These are phyloP conservation scores for Eragrostis tef DNA, from an alignment of 202 grass and related monocot genomes.

Conservation along the genomic window DNA sequence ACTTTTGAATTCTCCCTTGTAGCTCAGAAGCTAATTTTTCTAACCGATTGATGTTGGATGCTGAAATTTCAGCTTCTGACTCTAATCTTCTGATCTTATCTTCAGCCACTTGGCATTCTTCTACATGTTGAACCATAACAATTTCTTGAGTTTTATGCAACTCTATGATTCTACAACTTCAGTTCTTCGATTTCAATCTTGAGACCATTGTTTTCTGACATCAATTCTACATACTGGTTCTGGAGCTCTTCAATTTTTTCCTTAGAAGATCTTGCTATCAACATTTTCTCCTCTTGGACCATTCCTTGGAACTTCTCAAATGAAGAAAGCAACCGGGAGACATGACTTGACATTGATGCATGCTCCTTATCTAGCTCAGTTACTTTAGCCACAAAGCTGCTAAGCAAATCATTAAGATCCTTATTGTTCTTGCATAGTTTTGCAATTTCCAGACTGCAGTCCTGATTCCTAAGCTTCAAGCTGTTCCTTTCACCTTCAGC, in stretches of 20 bases:
- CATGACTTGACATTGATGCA: constrained; percentile 59
- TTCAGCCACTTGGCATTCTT: constrained; percentile 82
- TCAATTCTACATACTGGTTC: constrained; percentile 55
- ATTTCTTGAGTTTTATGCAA: constrained; percentile 85
- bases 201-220: constrained; percentile 62
- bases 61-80: constrained; percentile 68
- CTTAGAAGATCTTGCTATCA: constrained; percentile 57
- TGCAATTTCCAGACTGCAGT: constrained; percentile 63
- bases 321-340: constrained; percentile 61
- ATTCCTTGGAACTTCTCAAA: constrained; percentile 68
- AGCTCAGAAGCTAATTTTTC: constrained; percentile 68
- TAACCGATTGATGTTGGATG: constrained; percentile 59
- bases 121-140: constrained; percentile 89
- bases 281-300: constrained; percentile 69
- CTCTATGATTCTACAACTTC: constrained; percentile 69
- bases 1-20: constrained; percentile 66
- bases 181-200: constrained; percentile 69
- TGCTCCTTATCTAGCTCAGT: constrained; percentile 72
- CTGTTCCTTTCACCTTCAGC: constrained; percentile 70
- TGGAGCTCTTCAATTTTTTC: constrained; percentile 72
- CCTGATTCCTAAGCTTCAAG: constrained; percentile 61
- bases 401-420: constrained; percentile 60
- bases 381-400: constrained; percentile 58
- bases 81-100: constrained; percentile 75
- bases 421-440: constrained; percentile 62